Evolutionary conservation across 2,329 filamentous ascomycete genomes (phyloP).

Genomic region (Metarhizium album): DNA sequence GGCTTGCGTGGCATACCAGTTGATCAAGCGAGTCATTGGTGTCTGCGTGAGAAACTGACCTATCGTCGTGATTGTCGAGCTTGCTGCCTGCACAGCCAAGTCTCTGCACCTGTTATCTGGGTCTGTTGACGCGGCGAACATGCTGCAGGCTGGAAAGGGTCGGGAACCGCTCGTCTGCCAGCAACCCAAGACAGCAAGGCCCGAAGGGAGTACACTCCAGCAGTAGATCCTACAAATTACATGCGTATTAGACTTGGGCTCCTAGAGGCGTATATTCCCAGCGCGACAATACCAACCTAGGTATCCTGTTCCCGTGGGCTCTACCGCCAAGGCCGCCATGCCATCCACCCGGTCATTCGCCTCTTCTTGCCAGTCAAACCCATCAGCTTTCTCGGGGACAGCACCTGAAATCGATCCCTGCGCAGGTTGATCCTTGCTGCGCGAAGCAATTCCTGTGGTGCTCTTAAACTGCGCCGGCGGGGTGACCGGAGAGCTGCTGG

Average conservation of each 20-base stretch:
- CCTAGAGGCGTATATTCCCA: neutral
- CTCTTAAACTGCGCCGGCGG: neutral
- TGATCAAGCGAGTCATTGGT: constrained; percentile 14
- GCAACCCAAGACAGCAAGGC: constrained; percentile 17
- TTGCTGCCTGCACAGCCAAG: constrained; percentile 16
- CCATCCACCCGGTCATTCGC: constrained; percentile 22
- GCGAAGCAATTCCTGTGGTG: neutral
- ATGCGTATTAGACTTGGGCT: neutral
- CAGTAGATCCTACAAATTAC: constrained; percentile 15
- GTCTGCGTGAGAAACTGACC: constrained; percentile 12
- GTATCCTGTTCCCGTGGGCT: constrained; percentile 24
- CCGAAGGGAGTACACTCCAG: constrained; percentile 20
- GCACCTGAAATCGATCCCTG: constrained; percentile 15
- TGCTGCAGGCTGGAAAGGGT: neutral
- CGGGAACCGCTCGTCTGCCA: neutral
- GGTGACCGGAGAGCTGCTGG: neutral
- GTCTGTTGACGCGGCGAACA: constrained; percentile 6
- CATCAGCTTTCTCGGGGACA: constrained; percentile 19
- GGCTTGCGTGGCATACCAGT: constrained; percentile 21
- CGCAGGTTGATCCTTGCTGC: neutral
- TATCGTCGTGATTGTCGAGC: constrained; percentile 17
- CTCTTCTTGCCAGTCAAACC: constrained; percentile 23
- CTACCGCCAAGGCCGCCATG: constrained; percentile 25
- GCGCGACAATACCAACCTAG: constrained; percentile 11
- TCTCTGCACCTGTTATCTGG: constrained; percentile 14